phyloP scores from a whole-genome alignment of 305 asterid genomes.

The Fraxinus platypoda region DNA sequence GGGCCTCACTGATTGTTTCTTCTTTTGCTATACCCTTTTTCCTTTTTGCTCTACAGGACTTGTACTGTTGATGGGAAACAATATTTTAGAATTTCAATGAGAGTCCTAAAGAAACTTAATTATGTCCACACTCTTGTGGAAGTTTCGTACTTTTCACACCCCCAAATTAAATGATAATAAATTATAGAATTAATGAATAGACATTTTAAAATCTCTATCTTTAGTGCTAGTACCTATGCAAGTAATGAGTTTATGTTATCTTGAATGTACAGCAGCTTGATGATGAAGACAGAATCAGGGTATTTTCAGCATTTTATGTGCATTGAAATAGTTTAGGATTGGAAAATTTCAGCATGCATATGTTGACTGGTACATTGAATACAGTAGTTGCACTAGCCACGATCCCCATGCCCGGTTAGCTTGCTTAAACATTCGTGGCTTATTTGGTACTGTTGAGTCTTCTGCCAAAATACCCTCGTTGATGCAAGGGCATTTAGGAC shows the following conservation, averaged over 20 bases:
- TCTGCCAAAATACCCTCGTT: neutral
- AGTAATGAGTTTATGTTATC: too few relatives aligned
- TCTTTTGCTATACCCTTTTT: slow-evolving; percentile 9
- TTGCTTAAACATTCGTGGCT: neutral
- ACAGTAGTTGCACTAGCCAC: too few relatives aligned
- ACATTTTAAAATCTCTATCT: slow-evolving; percentile 1
- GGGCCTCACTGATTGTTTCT: slow-evolving; percentile 20
- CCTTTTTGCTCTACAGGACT: slow-evolving; percentile 26
- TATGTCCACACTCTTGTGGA: slow-evolving; percentile 8
- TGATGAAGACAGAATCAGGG: neutral
- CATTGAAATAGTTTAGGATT: neutral
- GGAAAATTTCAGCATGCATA: neutral
- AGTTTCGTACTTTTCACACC: slow-evolving; percentile 14
- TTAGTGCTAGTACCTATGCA: neutral
- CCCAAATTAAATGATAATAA: slow-evolving; percentile 21
- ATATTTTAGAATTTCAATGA: neutral
- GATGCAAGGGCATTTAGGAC: neutral
- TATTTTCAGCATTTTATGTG: neutral
- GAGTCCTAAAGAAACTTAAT: slow-evolving; percentile 8
- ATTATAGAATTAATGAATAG: slow-evolving; percentile 13
- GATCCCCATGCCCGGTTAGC: neutral
- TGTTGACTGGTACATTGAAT: neutral
- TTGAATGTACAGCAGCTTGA: too few relatives aligned
- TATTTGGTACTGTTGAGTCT: neutral
- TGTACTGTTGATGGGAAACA: slow-evolving; percentile 25